Base-by-base conservation (phyloP, 345 rosid species). In the Eucalyptus marginata region DNA sequence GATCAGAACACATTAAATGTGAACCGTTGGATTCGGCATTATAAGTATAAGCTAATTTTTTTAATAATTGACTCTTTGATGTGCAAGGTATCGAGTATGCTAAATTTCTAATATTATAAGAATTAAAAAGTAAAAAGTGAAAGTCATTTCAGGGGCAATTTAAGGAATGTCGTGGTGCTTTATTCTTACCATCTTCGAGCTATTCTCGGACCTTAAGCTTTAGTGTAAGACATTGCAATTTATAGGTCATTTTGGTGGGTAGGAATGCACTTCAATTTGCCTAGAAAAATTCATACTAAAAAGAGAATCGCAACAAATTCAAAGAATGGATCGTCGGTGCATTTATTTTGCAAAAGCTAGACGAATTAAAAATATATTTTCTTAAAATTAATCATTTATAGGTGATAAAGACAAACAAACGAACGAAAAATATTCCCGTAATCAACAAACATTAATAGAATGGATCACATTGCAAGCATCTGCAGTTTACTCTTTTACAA, bases 401-500 rank as follows among this genome's bases (percentile, higher is more conserved):
- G 0, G 9, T 36, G 5, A 36, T 36, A 36, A 76, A 36, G 27
- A 10, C 13, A 7, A 71, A 71, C 4, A 2, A 71, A 71, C 1
- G 4, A 33, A 9, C 0, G 2, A 10, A 17, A 36, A 71, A 36
- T 71, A 10, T 36, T 71, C 1, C 0, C 1, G 0, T 71, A 36
- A 36, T 18, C 27, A 18, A 18, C 7, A 4, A 18, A 33, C 1
- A 18, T 17, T 36, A 36, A 71, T 71, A 71, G 8, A 6, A 71
- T 1, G 13, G 25, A 36, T 71, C 25, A 0, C 7, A 36, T 33
- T 66, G 24, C 12, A 68, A 68, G 44, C 44, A 68, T 68, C 33
- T 66, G 43, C 40, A 15, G 40, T 66, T 18, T 66, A 16, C 22
- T 66, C 40, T n/a, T 66, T 4, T 68, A 11, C 80, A 8, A 17